phyloP scores from a whole-genome alignment of 257 asterid genomes.

The Petunia axillaris region DNA sequence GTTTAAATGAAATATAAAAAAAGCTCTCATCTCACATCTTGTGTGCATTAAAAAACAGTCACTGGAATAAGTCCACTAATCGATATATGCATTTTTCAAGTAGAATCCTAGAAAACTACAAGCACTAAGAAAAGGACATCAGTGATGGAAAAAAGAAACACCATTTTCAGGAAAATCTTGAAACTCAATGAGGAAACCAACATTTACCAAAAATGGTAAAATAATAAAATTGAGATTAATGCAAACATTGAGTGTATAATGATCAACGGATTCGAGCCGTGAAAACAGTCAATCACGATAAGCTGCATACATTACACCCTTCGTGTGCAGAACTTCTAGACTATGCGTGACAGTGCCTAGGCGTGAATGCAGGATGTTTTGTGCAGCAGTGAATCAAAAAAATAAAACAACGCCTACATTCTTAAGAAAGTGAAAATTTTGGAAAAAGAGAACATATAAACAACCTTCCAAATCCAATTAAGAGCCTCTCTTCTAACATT shows the following conservation, averaged over 20 bases:
- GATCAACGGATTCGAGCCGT: too few species aligned
- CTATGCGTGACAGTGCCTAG: too few species aligned
- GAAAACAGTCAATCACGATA: too few species aligned
- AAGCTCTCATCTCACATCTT: not conserved
- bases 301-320: too few species aligned
- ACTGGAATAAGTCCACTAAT: not conserved
- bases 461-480: constrained; percentile 87
- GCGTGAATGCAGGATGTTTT: too few species aligned
- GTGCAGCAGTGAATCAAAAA: not conserved
- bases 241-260: not conserved
- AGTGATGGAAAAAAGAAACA: not conserved
- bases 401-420: not conserved
- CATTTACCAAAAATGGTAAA: not conserved
- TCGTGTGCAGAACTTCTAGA: too few species aligned
- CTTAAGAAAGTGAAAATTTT: not conserved
- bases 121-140: not conserved
- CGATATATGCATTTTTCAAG: constrained; percentile 20
- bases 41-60: not conserved
- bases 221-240: constrained; percentile 4
- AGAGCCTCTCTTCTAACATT: constrained; percentile 62
- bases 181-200: not conserved
- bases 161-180: not conserved
- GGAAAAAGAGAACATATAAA: constrained; percentile 24
- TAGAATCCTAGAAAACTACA: not conserved
- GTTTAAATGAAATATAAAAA: not conserved